Base-by-base conservation (phyloP, 2,329 filamentous ascomycete species). In the Trichophyton benhamiae region DNA sequence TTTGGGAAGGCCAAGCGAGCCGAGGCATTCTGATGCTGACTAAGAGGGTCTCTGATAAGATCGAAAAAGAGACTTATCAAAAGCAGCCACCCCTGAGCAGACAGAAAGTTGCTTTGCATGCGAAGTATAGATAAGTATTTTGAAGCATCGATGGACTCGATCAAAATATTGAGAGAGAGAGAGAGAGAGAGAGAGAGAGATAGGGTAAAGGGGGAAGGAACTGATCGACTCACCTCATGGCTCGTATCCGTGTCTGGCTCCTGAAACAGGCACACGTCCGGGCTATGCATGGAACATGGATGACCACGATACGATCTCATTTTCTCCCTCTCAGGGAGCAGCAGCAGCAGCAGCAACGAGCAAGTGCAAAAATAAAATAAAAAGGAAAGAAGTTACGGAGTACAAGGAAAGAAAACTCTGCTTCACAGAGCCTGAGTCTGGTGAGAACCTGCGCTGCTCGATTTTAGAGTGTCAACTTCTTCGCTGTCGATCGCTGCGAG, bases 401-500 rank as follows among this genome's bases (percentile, higher is more conserved):
- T 20, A 25, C 33, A n/a, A 44, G 15, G 15, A n/a, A 17, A 44
- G 48, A 30, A 53, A 53, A 30, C 22, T 53, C 49, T 30, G 22
- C 49, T 25, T 53, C 13, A 7, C 49, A 48, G 44, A 48, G 20
- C 9, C 44, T 48, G 44, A 48, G 20, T 3, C 44, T 48, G n/a
- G 17, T 25, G n/a, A 48, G 44, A 48, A 25, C 17, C 42, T 46
- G 27, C 6, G 6, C 27, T 30, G 42, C 6, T 46, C 2, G 42
- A 46, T 48, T 20, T 48, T 48, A 48, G 44, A 7, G 27, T 4
- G 20, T 13, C 17, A 13, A 22, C 49, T 44, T 38, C 49, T 53
- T 53, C 49, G 49, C 49, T n/a, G 49, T 53, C 49, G 49, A 53
- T 53, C 49, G 49, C 49, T 53, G 49, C 49, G 49, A 53, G 49